Base-by-base conservation (phyloP, 164 flowering plant species). In the Litsea cubeba region DNA sequence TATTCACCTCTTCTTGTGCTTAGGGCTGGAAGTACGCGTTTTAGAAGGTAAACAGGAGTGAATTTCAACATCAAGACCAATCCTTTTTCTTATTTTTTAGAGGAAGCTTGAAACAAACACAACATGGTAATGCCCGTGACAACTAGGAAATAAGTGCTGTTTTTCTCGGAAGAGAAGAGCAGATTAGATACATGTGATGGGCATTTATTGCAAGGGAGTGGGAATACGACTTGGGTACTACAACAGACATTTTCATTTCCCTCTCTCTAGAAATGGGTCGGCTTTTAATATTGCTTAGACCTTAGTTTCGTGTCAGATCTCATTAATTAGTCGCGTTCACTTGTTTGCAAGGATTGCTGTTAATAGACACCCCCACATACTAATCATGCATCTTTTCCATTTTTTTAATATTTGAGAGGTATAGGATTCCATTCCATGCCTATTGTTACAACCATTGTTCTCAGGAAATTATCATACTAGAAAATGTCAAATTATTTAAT, bases 91-190 rank as follows among this genome's bases (percentile, higher is more conserved):
- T 23, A 11, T 15, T 25, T 50, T 51, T n/a, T 7, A 54, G 12
- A 8, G 65, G 32, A n/a, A 54, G 60, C n/a, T 6, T 58, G 28
- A 66, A 30, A 66, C 15, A 63, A 22, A 63, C 15, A 63, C 66
- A 63, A 25, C n/a, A 25, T 12, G 69, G 46, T 32, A 3, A 35
- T 35, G 73, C 40, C 68, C 57, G 17, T 62, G 68, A 62, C 30
- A 63, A 72, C 54, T 15, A 62, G 30, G 69, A 72, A 72, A 63
- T 12, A 57, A 72, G 74, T 62, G 74, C 74, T 62, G 74, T 72
- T 63, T 46, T 72, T 72, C 68, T 72, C 46, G 68, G 74, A 72
- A 72, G 51, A 46, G 65, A 60, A 23, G 74, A 60, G 67, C 20
- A 46, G 54, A 46, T 40, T 72, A 30, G 54, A 24, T 63, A 72